phyloP scores from a whole-genome alignment of 495 filamentous ascomycete species.

The Tuber indicum region DNA sequence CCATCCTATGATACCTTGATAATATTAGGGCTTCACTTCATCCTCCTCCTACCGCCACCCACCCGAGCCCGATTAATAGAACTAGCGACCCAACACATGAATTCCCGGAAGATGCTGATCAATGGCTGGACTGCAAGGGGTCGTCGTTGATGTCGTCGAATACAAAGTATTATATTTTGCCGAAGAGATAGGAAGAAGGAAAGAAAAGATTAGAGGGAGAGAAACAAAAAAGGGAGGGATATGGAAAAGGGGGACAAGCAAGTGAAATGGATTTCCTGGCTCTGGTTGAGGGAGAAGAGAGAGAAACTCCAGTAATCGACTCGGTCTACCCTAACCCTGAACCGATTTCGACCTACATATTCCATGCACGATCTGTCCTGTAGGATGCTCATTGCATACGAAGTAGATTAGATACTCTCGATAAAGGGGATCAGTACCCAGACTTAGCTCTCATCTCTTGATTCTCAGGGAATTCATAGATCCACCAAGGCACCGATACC shows the following conservation, averaged over 20 bases:
- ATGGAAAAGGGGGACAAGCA: background rate
- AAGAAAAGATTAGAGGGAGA: background rate
- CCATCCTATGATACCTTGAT: background rate
- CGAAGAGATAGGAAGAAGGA: background rate
- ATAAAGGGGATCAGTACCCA: background rate
- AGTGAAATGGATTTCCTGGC: background rate
- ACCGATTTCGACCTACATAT: conserved; percentile 5
- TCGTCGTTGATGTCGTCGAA: background rate
- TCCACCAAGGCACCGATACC: background rate
- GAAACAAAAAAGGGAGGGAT: background rate
- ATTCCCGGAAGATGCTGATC: background rate
- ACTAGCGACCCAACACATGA: background rate
- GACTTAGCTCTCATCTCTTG: background rate
- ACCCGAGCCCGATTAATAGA: conserved; percentile 6
- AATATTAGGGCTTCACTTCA: conserved; percentile 1
- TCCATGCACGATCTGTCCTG: background rate
- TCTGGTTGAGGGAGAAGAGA: background rate
- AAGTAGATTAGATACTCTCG: background rate
- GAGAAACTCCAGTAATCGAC: background rate
- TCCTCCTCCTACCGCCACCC: background rate
- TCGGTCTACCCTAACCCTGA: conserved; percentile 1
- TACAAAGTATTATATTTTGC: background rate
- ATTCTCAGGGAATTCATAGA: background rate
- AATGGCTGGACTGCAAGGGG: background rate
- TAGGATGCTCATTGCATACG: conserved; percentile 4